Evolutionary conservation across 306 rosid species (phyloP), one percentile per base, ranked within the genome.

Genomic region (Neltuma alba): DNA sequence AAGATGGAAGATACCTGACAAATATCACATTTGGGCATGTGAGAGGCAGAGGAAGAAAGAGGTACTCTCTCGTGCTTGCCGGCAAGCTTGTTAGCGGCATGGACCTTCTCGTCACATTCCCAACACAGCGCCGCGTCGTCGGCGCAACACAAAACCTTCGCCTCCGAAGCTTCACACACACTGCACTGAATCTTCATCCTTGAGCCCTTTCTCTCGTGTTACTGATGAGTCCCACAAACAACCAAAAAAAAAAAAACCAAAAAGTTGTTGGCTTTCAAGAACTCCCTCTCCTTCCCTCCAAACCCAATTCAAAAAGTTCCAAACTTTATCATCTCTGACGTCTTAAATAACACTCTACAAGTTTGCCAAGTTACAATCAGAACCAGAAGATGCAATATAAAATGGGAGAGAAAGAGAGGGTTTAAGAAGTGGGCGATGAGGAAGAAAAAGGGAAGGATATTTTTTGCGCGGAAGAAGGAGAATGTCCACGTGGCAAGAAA

Each of bases 141-240:
- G 2, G 98, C 99, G 71, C 99, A 96, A 76, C 99, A 96, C 12
- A 96, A 83, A 37, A 96, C 98, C 83, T 80, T 86, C 1, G 99
- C 99, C 88, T 91, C 99, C 5, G 93, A 91, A 72, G 75, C 88
- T 75, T 93, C 99, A 80, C 99, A 96, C 25, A 90, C 99, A 91
- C 86, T 88, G 58, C 99, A 96, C 91, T 96, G 98, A 90, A 96
- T 96, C 92, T 93, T 96, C 99, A 96, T 96, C 82, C 34, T 61
- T 16, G 1, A 33, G 28, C 1, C 27, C 23, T 14, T 21, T 21
- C 3, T 54, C 60, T 54, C 28, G 10, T 54, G 9, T 23, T 54
- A 23, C 12, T 9, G 12, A 8, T 54, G n/a, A n/a, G n/a, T 21
- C 61, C 23, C 58, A 52, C 58, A 7, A 27, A 25, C 63, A 25